phyloP scores from a whole-genome alignment of 441 rosid genomes.

The Corymbia citriodora region DNA sequence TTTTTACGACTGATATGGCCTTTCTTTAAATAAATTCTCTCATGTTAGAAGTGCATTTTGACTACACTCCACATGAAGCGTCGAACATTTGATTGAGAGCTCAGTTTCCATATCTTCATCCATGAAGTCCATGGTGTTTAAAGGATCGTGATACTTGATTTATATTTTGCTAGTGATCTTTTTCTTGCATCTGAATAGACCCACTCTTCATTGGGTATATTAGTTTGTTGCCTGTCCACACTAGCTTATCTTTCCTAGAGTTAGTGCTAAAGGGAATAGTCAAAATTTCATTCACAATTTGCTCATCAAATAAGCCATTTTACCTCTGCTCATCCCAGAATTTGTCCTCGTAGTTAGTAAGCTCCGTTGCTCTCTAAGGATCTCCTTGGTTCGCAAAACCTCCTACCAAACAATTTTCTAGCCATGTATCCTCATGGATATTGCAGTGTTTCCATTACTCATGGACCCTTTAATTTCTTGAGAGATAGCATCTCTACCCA shows the following conservation, averaged over 20 bases:
- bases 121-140: neutral
- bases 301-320: neutral
- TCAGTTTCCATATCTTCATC: neutral
- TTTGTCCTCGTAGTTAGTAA: neutral
- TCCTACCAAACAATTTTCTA: neutral
- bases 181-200: neutral
- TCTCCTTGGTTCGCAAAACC: neutral
- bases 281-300: neutral
- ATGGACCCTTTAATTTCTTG: neutral
- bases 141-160: neutral
- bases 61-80: neutral
- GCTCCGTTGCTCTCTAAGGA: neutral
- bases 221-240: neutral
- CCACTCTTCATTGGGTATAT: neutral
- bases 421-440: neutral
- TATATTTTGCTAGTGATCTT: neutral
- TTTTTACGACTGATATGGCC: neutral
- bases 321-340: neutral
- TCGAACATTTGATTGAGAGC: neutral
- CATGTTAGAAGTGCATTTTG: fast-evolving
- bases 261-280: neutral
- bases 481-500: neutral
- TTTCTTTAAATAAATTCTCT: neutral
- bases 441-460: neutral
- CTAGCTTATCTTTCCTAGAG: neutral